Conservation (phyloP, 2,329 filamentous ascomycete genomes). For the Corinectria fuckeliana region DNA sequence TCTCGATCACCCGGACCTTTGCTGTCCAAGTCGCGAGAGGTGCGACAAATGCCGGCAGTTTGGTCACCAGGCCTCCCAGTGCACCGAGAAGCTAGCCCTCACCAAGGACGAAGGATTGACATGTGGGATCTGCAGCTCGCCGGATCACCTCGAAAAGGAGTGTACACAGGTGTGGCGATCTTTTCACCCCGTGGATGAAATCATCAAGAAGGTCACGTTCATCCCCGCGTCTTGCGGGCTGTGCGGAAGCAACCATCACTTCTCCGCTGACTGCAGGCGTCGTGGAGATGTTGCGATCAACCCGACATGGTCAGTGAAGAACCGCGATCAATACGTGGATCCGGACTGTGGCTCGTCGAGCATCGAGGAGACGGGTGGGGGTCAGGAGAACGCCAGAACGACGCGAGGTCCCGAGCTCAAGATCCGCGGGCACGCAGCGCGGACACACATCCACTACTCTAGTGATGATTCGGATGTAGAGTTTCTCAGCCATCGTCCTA, state of each 20-base stretch:
- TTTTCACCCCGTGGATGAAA: slow-evolving; percentile 51
- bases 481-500: slow-evolving; percentile 47
- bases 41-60: slow-evolving; percentile 67
- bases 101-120: slow-evolving; percentile 60
- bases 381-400: slow-evolving; percentile 32
- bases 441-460: slow-evolving; percentile 52
- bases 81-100: slow-evolving; percentile 61
- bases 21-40: slow-evolving; percentile 57
- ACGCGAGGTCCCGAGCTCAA: slow-evolving; percentile 39
- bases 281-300: slow-evolving; percentile 35
- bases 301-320: slow-evolving; percentile 60
- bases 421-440: slow-evolving; percentile 44
- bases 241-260: slow-evolving; percentile 63
- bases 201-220: slow-evolving; percentile 54
- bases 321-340: slow-evolving; percentile 58
- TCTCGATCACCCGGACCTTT: slow-evolving; percentile 54
- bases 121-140: slow-evolving; percentile 66
- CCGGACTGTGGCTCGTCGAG: slow-evolving; percentile 47
- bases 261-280: slow-evolving; percentile 60
- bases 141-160: slow-evolving; percentile 62
- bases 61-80: slow-evolving; percentile 61
- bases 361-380: slow-evolving; percentile 43
- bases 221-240: slow-evolving; percentile 62
- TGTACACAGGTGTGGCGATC: slow-evolving; percentile 69
- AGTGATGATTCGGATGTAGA: slow-evolving; percentile 54